Evolutionary conservation across 2,329 filamentous ascomycete species (phyloP), one percentile per base, ranked within the genome.

Genomic region (Trichothecium sympodiale): DNA sequence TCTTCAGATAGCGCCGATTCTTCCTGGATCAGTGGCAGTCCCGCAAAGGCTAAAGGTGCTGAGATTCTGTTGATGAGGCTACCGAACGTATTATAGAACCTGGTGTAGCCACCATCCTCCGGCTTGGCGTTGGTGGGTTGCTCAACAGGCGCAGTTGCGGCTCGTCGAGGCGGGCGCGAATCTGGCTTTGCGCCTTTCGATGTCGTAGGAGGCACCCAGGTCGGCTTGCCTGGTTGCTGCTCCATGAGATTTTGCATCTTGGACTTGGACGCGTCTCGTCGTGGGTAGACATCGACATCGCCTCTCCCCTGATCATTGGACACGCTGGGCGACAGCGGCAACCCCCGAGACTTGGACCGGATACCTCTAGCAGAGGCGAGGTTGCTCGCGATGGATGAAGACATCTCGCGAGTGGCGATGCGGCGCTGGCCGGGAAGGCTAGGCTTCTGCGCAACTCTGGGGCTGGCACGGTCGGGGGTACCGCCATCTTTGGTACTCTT

Each of bases 41-140:
- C 89, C 4, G 91, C 86, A 61, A 95, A 98, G 4, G 88, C 89
- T 20, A 98, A 66, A 2, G 88, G 88, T 0, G 88, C 87, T 0
- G 89, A 93, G 10, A 96, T 74, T 47, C 80, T 83, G 41, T 86
- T 91, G 51, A 96, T 84, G 33, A 95, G 74, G 36, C 74, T 85
- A 37, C 88, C 87, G 50, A 95, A 94, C 1, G 86, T 87, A 39
- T 74, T 88, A 60, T 96, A 98, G 60, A 96, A 98, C 36, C 79
- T 77, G 6, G 84, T 76, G 53, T 95, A 98, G 5, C 84, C 80
- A 38, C 89, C 87, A 23, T 94, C 85, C 46, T 59, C 62, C 3
- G 38, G 32, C n/a, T 39, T 38, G 31, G 46, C 39, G 28, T 39
- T 39, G 5, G 45, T 10, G 20, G 20, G 6, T 25, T 6, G 20